Percentiles rank a stretch among this genome's conserved stretches.
Conservation (phyloP, 306 rosid species). For the Prunus mongolica region DNA sequence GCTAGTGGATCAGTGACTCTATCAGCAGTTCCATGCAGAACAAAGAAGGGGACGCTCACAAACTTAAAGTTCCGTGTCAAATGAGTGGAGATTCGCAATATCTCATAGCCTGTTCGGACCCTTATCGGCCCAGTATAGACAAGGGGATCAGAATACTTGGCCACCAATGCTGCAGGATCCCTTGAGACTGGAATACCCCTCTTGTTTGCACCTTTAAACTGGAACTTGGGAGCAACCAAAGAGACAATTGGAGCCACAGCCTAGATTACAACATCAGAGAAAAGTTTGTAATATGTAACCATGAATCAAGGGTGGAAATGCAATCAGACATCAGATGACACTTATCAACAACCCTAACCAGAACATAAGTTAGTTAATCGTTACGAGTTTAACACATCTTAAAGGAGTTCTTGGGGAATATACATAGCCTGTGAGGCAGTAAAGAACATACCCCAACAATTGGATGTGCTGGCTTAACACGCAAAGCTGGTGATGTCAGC, state of each 20-base stretch:
- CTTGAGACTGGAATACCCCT: slow-evolving; percentile 98
- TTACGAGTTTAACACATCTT: not conserved
- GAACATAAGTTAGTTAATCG: not conserved
- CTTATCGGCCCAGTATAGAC: slow-evolving; percentile 97
- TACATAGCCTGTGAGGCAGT: not conserved
- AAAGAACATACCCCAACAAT: slow-evolving; percentile 72
- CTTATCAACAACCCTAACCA: not conserved
- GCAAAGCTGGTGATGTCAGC: slow-evolving; percentile 92
- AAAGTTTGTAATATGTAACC: not conserved
- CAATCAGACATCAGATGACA: not conserved
- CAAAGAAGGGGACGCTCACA: slow-evolving; percentile 88
- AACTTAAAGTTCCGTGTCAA: slow-evolving; percentile 62
- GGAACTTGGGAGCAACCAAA: slow-evolving; percentile 76
- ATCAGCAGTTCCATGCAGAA: slow-evolving; percentile 96
- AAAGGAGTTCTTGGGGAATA: not conserved
- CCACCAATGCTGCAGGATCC: slow-evolving; percentile 88
- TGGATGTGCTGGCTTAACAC: slow-evolving; percentile 95
- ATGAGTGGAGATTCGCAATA: slow-evolving; percentile 71
- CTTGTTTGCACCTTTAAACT: slow-evolving; percentile 96
- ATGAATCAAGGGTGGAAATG: not conserved
- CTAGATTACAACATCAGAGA: slow-evolving; percentile 35
- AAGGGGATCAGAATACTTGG: slow-evolving; percentile 91
- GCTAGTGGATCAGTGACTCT: slow-evolving; percentile 94
- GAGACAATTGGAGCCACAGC: slow-evolving; percentile 91
- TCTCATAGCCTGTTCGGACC: slow-evolving; percentile 95